These are phyloP conservation scores for Termitomyces sp. DNA, from an alignment of 768 basidiomycete species.

Conservation along the genomic window DNA sequence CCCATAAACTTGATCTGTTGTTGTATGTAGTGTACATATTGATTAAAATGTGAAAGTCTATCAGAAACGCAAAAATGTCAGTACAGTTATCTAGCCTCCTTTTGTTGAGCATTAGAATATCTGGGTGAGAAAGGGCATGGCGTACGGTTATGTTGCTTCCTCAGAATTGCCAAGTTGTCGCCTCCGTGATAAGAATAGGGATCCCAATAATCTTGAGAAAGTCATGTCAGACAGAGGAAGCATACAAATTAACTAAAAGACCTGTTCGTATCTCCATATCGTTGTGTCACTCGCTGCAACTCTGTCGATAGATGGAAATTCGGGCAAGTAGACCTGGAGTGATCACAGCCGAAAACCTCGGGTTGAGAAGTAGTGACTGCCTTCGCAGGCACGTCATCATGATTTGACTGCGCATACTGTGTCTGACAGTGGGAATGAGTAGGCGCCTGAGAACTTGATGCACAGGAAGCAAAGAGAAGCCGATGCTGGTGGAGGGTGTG, in stretches of 20 bases:
- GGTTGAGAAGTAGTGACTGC: background rate
- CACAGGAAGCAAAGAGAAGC: constrained; percentile 33
- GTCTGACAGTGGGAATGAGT: background rate
- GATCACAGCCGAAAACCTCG: background rate
- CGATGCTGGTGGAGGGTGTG: constrained; percentile 68
- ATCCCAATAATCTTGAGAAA: constrained; percentile 50
- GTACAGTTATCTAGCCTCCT: background rate
- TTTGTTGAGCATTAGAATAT: background rate
- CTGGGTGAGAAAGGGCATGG: background rate
- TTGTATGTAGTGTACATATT: constrained; percentile 11
- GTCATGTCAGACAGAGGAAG: background rate
- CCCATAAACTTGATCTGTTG: background rate
- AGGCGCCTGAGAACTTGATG: background rate
- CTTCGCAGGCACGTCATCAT: background rate
- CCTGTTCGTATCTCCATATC: constrained; percentile 66
- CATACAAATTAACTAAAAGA: constrained; percentile 16
- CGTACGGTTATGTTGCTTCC: constrained; percentile 2
- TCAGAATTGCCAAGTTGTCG: constrained; percentile 24
- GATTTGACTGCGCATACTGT: background rate
- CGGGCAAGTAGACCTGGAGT: background rate
- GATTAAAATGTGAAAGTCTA: constrained; percentile 6
- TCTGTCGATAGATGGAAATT: constrained; percentile 17
- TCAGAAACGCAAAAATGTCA: background rate
- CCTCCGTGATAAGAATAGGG: constrained; percentile 60
- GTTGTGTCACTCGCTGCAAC: constrained; percentile 43